Base-by-base conservation (phyloP, 805 yeast genomes). In the Kregervanrija pseudodelftensis region DNA sequence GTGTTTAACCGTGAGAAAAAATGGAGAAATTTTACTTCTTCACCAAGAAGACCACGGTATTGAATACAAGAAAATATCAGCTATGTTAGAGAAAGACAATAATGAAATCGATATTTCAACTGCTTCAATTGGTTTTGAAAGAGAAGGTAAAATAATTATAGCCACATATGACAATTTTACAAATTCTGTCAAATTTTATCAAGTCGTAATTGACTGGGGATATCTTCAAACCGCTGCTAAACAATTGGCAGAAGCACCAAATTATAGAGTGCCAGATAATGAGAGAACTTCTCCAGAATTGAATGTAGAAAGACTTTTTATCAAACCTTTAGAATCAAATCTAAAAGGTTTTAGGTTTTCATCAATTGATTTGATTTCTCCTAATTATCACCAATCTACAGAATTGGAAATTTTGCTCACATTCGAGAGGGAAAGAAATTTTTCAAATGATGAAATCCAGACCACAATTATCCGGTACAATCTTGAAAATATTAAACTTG, bases 31-130 rank as follows among this genome's bases (percentile, higher is more conserved):
- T 36, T 66, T 72, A 17, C 60, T 82, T 30, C 79, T 80, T 67
- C 82, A 75, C 56, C 91, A 82, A 57, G 78, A 80, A 14, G 80
- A 75, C 48, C 80, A 75, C 52, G 74, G 77, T 39, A 70, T 79
- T 15, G 85, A 80, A 47, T 82, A 78, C 54, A 68, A 68, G 48
- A 72, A 70, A 49, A 49, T 65, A 2, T 46, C 66, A 4, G 39
- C 57, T 2, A 42, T 36, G 9, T 42, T 63, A 28, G 56, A 55
- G 10, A 51, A 76, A 17, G 72, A 68, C 9, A 59, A 38, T 7
- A 35, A 37, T 11, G 51, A 42, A 13, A 22, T 22, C 30, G 38
- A 39, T 16, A 32, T 72, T 1, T 49, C 59, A 4, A 56, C 62
- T 36, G 68, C 81, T 0, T 64, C 77, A 11, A 69, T 82, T 48